Evolutionary conservation across 2,329 filamentous ascomycete species (phyloP).

Genomic region (Basipetospora chlamydospora): DNA sequence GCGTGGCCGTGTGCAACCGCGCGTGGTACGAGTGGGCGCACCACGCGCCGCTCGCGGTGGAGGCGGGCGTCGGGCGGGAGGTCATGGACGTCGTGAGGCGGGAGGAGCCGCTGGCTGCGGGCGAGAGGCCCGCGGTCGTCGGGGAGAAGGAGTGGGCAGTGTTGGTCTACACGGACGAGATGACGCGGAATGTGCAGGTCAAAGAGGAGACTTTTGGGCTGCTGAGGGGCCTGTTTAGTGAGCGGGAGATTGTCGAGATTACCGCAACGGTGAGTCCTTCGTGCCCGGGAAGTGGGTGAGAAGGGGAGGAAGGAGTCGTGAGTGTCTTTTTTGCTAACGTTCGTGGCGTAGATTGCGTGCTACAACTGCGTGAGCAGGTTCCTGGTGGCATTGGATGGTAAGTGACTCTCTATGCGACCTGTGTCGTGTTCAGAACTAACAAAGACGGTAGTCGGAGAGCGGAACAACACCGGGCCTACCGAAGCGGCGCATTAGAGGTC

Average conservation of each 20-base stretch:
- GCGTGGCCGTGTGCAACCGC: slow-evolving; percentile 64
- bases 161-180: slow-evolving; percentile 64
- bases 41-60: slow-evolving; percentile 53
- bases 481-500: slow-evolving; percentile 22
- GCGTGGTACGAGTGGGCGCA: slow-evolving; percentile 80
- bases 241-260: slow-evolving; percentile 66
- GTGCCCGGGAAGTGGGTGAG: neutral
- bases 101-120: slow-evolving; percentile 13
- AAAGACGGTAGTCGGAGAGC: slow-evolving; percentile 35
- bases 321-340: slow-evolving; percentile 9
- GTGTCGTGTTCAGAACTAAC: neutral
- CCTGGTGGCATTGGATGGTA: slow-evolving; percentile 66
- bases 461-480: slow-evolving; percentile 36
- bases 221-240: slow-evolving; percentile 46
- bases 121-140: slow-evolving; percentile 22
- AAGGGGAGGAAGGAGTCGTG: too few relatives aligned
- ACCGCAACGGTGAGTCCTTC: slow-evolving; percentile 48
- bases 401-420: slow-evolving; percentile 14
- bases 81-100: slow-evolving; percentile 30
- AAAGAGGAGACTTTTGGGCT: slow-evolving; percentile 50
- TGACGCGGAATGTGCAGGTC: slow-evolving; percentile 63
- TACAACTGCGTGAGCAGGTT: slow-evolving; percentile 83
- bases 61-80: slow-evolving; percentile 39
- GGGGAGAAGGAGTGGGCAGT: slow-evolving; percentile 52
- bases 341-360: slow-evolving; percentile 36